Evolutionary conservation across 2,329 filamentous ascomycete genomes (phyloP).

Genomic region (Penicillium sp.): DNA sequence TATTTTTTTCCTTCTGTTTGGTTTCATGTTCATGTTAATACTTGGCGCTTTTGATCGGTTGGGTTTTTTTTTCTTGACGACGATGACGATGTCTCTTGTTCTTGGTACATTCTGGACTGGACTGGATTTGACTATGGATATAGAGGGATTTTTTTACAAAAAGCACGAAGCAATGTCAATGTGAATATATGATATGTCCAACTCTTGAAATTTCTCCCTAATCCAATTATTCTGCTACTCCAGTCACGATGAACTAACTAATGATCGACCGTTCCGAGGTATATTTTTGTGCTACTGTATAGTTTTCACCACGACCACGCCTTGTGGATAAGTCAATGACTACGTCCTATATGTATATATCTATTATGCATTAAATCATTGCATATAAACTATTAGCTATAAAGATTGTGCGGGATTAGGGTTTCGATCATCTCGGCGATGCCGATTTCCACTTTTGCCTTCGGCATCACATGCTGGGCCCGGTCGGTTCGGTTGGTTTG

Average conservation of each 20-base stretch:
- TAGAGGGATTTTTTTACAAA: conserved; percentile 12
- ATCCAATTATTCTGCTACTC: neutral
- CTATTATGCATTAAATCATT: neutral
- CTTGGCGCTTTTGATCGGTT: neutral
- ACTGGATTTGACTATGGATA: conserved; percentile 10
- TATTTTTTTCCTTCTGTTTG: neutral
- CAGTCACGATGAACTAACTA: too few species aligned
- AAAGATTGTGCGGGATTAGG: neutral
- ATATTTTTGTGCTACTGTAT: too few species aligned
- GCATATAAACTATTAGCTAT: neutral
- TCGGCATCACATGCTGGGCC: conserved; percentile 10
- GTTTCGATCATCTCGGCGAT: conserved; percentile 1
- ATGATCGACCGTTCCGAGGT: neutral
- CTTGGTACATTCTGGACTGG: conserved; percentile 3
- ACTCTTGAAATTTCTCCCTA: neutral
- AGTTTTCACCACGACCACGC: too few species aligned
- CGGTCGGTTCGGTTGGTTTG: conserved; percentile 2
- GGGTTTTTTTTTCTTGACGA: neutral
- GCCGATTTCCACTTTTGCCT: neutral
- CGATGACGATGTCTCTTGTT: conserved; percentile 10
- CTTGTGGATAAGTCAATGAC: neutral
- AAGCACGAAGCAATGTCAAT: conserved; percentile 13
- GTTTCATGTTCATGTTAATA: neutral
- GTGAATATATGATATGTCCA: conserved; percentile 9
- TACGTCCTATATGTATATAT: neutral